phyloP scores from a whole-genome alignment of 495 filamentous ascomycete genomes.

The Penicillium canescens region DNA sequence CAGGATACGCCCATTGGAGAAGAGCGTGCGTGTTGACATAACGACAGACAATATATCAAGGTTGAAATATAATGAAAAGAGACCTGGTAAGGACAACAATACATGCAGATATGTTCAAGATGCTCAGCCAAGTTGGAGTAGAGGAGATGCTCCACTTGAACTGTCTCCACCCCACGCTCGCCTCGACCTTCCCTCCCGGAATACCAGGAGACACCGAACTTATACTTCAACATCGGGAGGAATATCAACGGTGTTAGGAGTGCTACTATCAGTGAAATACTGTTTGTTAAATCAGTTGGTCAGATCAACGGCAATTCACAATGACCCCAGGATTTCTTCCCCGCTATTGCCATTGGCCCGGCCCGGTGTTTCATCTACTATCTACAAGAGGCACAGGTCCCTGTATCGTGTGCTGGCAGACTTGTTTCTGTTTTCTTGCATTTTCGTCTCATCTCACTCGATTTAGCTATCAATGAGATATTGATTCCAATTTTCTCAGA shows the following conservation, averaged over 20 bases:
- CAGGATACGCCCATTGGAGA: slow-evolving; percentile 37
- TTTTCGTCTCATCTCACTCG: too few relatives aligned
- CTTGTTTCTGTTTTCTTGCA: too few relatives aligned
- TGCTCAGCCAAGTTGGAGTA: not conserved
- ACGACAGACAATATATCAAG: not conserved
- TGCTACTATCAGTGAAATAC: too few relatives aligned
- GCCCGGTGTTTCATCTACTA: too few relatives aligned
- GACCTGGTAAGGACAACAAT: not conserved
- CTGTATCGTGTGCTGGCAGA: too few relatives aligned
- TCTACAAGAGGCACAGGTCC: too few relatives aligned
- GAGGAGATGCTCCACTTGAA: not conserved
- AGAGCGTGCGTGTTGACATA: slow-evolving; percentile 12
- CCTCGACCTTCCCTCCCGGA: slow-evolving; percentile 4
- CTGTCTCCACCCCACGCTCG: not conserved
- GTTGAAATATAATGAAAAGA: not conserved
- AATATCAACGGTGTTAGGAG: not conserved
- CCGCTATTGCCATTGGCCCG: too few relatives aligned
- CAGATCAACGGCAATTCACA: too few relatives aligned
- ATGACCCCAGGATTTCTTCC: too few relatives aligned
- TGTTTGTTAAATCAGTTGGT: too few relatives aligned
- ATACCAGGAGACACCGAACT: not conserved
- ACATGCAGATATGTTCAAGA: not conserved
- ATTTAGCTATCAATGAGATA: too few relatives aligned
- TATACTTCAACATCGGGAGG: not conserved
- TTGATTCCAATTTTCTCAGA: too few relatives aligned